A percentile compares a stretch with the other conserved stretches of the same genome.
Evolutionary conservation across 257 asterid genomes (phyloP).

Genomic region (Solanum chilense): DNA sequence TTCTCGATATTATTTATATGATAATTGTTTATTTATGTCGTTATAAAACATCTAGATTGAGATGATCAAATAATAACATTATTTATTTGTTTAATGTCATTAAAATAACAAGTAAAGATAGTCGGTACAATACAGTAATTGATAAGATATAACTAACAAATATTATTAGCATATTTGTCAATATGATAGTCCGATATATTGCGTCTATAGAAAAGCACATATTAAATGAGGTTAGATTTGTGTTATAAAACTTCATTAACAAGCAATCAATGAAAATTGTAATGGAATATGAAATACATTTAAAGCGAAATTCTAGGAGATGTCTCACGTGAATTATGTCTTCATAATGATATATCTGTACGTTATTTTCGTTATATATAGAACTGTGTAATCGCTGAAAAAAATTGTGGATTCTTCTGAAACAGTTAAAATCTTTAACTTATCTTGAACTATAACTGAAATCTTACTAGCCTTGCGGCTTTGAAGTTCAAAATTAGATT

Average conservation of each 20-base stretch:
- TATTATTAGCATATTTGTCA: neutral
- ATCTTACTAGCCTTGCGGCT: neutral
- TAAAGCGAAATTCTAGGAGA: neutral
- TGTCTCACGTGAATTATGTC: neutral
- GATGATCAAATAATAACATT: neutral
- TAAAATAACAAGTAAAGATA: neutral
- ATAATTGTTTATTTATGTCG: neutral
- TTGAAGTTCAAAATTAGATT: neutral
- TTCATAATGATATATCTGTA: neutral
- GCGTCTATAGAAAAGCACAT: neutral
- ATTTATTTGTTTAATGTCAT: fast-evolving
- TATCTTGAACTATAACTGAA: neutral
- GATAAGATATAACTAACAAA: neutral
- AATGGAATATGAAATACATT: neutral
- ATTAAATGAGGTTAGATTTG: neutral
- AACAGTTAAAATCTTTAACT: neutral
- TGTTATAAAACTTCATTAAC: neutral
- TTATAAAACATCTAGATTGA: neutral
- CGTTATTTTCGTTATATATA: neutral
- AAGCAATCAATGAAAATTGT: neutral
- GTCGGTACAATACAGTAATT: neutral
- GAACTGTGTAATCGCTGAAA: neutral
- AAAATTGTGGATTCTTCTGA: fast-evolving
- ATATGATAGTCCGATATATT: too few species aligned
- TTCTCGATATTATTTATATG: neutral